Evolutionary conservation across 108 stramenopile genomes (phyloP).

Genomic region (Thalassiosira profunda): DNA sequence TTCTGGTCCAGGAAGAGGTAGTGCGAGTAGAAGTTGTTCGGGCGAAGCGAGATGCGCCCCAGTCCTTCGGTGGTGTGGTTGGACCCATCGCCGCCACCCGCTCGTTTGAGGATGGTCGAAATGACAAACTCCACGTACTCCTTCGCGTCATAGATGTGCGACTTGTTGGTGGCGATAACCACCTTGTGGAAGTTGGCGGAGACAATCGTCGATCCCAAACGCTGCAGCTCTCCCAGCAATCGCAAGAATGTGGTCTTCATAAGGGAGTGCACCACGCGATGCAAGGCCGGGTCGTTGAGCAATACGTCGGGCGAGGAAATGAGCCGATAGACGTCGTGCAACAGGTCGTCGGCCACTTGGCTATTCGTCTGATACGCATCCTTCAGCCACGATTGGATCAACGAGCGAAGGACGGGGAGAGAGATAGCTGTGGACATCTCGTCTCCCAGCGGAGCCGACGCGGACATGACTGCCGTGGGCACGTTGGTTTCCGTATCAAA

Average conservation of each 20-base stretch:
- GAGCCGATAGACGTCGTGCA: constrained; percentile 92
- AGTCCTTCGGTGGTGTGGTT: constrained; percentile 48
- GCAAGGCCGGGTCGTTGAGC: constrained; percentile 95
- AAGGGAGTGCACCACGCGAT: constrained; percentile 87
- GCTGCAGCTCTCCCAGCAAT: constrained; percentile 93
- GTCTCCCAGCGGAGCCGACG: constrained; percentile 78
- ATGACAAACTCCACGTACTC: constrained; percentile 96
- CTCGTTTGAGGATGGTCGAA: constrained; percentile 72
- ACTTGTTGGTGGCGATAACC: constrained; percentile 95
- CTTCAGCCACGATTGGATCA: constrained; percentile 88
- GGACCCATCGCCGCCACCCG: constrained; percentile 35
- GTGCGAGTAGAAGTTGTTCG: constrained; percentile 76
- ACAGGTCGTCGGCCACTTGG: constrained; percentile 85
- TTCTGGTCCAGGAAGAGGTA: constrained; percentile 94
- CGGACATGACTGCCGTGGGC: constrained; percentile 23
- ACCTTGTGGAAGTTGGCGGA: constrained; percentile 92
- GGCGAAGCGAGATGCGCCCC: constrained; percentile 73
- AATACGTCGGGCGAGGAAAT: constrained; percentile 87
- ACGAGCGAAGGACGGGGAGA: constrained; percentile 77
- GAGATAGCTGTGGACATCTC: constrained; percentile 87
- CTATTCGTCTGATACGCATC: constrained; percentile 80
- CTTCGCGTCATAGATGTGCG: constrained; percentile 72
- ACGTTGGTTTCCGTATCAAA: constrained; percentile 42
- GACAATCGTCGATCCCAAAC: constrained; percentile 94
- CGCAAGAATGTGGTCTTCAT: constrained; percentile 92